Conservation (phyloP, 176 grass and related monocot genomes). For the Rhynchospora pubera region DNA sequence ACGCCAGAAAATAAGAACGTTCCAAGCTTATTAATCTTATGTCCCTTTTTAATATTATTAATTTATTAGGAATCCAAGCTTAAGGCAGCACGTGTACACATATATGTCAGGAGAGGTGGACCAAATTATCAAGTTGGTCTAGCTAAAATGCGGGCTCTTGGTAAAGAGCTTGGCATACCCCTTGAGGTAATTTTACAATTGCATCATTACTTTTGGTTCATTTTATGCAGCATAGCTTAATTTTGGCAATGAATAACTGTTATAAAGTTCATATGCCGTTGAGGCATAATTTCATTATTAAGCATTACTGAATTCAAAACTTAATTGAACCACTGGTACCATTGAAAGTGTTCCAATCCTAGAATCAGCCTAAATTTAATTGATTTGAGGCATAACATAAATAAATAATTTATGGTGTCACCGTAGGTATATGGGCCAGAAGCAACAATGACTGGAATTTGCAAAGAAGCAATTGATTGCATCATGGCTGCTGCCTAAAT, state of each 20-base stretch:
- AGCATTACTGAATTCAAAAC: no score
- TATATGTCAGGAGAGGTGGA: conserved; percentile 77
- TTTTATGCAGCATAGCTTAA: background rate
- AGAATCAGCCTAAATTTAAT: background rate
- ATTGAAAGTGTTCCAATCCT: background rate
- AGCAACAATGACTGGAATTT: conserved; percentile 89
- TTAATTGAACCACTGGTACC: background rate
- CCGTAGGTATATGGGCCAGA: conserved; percentile 84
- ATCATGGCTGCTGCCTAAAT: conserved; percentile 47
- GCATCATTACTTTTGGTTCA: background rate
- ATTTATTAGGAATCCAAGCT: conserved; percentile 69
- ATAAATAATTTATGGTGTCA: background rate
- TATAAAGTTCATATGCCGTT: background rate
- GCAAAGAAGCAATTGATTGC: conserved; percentile 92
- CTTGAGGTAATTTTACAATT: conserved; percentile 52
- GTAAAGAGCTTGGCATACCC: conserved; percentile 53
- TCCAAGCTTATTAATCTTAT: conserved; percentile 10
- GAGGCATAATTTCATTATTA: no score
- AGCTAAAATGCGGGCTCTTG: conserved; percentile 68
- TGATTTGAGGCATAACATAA: background rate
- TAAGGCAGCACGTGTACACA: conserved; percentile 68
- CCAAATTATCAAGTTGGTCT: conserved; percentile 86
- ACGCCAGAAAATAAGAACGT: background rate
- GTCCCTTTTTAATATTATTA: background rate
- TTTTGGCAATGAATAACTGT: background rate